These are phyloP conservation scores for Bonia amplexicaulis DNA, from an alignment of 176 grass and related monocot genomes.

Conservation along the genomic window DNA sequence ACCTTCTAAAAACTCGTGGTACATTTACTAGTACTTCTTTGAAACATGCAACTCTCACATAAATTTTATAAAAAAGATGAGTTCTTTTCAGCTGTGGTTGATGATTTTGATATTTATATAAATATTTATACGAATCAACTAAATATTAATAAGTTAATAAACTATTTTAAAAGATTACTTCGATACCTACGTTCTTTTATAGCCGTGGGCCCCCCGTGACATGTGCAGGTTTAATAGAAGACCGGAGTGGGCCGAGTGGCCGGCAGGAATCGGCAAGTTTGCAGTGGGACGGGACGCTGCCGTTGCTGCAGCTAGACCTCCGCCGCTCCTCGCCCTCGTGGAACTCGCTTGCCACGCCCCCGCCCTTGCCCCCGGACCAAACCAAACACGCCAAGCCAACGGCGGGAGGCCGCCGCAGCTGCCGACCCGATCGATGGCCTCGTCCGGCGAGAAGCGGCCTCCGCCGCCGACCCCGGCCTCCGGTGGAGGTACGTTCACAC, in stretches of 20 bases:
- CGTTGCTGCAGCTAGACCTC: neutral
- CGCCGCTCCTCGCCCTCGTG: neutral
- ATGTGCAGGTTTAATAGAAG: neutral
- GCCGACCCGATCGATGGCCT: constrained; percentile 1
- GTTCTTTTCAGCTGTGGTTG: no score
- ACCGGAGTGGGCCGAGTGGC: neutral
- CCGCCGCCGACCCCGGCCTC: constrained; percentile 1
- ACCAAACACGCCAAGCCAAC: neutral
- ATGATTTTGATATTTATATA: no score
- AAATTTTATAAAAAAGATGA: no score
- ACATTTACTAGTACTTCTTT: no score
- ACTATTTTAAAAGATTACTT: no score
- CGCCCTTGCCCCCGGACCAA: neutral
- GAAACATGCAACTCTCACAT: no score
- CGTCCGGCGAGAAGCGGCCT: constrained; percentile 6
- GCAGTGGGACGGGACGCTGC: neutral
- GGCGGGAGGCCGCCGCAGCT: neutral
- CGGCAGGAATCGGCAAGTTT: neutral
- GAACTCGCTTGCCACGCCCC: neutral
- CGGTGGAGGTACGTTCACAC: neutral
- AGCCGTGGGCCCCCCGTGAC: neutral
- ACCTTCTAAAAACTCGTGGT: no score
- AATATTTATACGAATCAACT: no score
- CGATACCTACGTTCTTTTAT: neutral
- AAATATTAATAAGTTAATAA: no score